Evolutionary conservation across 257 asterid genomes (phyloP).

Genomic region (Verbena officinalis): DNA sequence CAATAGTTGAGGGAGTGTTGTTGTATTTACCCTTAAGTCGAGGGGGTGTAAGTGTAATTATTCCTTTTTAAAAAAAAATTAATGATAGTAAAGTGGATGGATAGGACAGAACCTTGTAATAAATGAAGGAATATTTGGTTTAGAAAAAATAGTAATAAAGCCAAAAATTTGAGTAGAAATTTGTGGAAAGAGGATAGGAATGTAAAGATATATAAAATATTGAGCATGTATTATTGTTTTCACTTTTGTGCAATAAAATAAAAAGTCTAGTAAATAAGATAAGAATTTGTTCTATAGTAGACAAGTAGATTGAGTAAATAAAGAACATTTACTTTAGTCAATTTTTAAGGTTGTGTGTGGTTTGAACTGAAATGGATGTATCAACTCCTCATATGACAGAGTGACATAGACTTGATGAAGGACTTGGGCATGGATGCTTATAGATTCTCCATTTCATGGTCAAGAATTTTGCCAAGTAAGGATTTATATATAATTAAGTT

Average conservation of each 20-base stretch:
- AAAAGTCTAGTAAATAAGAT: background rate
- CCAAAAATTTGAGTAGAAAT: conserved; percentile 7
- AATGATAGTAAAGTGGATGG: background rate
- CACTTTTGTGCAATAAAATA: conserved; percentile 18
- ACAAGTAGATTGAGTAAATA: conserved; percentile 9
- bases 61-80: no score
- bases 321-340: conserved; percentile 21
- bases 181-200: conserved; percentile 36
- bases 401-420: conserved; percentile 82
- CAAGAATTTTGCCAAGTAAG: conserved; percentile 86
- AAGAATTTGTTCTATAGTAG: conserved; percentile 26
- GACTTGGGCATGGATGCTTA: conserved; percentile 87
- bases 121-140: conserved; percentile 1
- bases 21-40: no score
- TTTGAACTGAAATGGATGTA: conserved; percentile 33
- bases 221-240: background rate
- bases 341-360: conserved; percentile 18
- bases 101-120: background rate
- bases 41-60: background rate
- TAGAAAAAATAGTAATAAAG: background rate
- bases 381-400: conserved; percentile 44
- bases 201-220: background rate
- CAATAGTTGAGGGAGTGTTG: no score
- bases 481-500: background rate
- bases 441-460: conserved; percentile 91